Evolutionary conservation across 2,329 filamentous ascomycete genomes (phyloP).

Genomic region (Pseudopithomyces maydicus): DNA sequence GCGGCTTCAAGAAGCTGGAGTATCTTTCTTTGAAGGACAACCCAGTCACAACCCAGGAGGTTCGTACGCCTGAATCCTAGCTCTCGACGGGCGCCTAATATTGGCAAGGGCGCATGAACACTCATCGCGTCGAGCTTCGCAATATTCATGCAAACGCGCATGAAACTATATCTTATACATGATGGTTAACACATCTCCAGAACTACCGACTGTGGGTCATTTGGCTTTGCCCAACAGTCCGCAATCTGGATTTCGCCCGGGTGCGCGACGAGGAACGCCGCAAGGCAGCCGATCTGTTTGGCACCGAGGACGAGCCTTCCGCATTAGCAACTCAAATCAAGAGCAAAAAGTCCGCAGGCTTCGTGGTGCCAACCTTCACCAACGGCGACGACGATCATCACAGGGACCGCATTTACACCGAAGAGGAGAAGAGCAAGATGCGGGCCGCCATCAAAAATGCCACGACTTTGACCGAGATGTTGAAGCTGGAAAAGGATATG

Average conservation of each 20-base stretch:
- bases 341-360: slow-evolving; percentile 78
- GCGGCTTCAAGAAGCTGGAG: slow-evolving; percentile 70
- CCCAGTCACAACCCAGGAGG: slow-evolving; percentile 90
- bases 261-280: slow-evolving; percentile 85
- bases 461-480: slow-evolving; percentile 87
- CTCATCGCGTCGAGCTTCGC: background rate
- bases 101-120: slow-evolving; percentile 21
- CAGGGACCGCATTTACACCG: slow-evolving; percentile 75
- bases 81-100: slow-evolving; percentile 18
- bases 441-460: slow-evolving; percentile 88
- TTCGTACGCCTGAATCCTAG: slow-evolving; percentile 46
- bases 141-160: background rate
- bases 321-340: slow-evolving; percentile 77
- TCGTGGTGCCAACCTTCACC: slow-evolving; percentile 60
- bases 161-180: background rate
- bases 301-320: slow-evolving; percentile 76
- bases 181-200: slow-evolving; percentile 53
- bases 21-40: slow-evolving; percentile 86
- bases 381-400: slow-evolving; percentile 41
- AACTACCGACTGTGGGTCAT: slow-evolving; percentile 92
- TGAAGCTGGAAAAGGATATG: slow-evolving; percentile 86
- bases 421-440: slow-evolving; percentile 82
- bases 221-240: slow-evolving; percentile 81
- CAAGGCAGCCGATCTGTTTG: slow-evolving; percentile 80
- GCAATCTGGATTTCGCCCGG: slow-evolving; percentile 91